phyloP scores from a whole-genome alignment of 805 yeast genomes.

The Komagataella pastoris region DNA sequence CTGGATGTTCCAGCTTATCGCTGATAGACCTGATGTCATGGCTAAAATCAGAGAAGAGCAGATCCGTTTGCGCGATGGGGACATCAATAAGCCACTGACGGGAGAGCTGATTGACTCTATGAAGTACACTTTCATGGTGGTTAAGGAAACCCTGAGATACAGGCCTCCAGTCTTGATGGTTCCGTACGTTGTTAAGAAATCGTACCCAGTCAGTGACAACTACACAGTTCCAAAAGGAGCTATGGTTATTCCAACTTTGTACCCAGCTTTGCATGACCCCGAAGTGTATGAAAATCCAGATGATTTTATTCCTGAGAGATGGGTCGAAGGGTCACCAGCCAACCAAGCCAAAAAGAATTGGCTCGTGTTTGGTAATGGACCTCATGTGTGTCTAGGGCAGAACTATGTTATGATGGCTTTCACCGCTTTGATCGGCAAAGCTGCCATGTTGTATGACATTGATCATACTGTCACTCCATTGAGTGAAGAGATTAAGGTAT shows the following conservation, averaged over 20 bases:
- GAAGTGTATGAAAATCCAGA: slow-evolving; percentile 94
- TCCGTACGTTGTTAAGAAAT: slow-evolving; percentile 84
- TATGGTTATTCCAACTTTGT: slow-evolving; percentile 91
- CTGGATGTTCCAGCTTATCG: slow-evolving; percentile 94
- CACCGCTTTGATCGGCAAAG: slow-evolving; percentile 85
- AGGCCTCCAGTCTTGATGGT: slow-evolving; percentile 98
- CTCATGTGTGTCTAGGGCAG: slow-evolving; percentile 93
- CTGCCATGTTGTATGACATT: slow-evolving; percentile 69
- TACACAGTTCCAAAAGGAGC: slow-evolving; percentile 95
- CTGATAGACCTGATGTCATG: slow-evolving; percentile 89
- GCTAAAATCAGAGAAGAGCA: slow-evolving; percentile 88
- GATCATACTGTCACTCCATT: slow-evolving; percentile 70
- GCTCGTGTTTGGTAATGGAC: slow-evolving; percentile 96
- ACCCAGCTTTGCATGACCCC: slow-evolving; percentile 95
- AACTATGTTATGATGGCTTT: slow-evolving; percentile 85
- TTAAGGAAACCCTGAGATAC: slow-evolving; percentile 82
- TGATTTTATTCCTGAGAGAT: slow-evolving; percentile 89
- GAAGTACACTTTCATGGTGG: slow-evolving; percentile 83
- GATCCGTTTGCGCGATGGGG: slow-evolving; percentile 65
- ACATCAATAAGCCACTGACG: slow-evolving; percentile 46
- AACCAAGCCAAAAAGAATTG: slow-evolving; percentile 75
- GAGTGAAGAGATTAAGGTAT: slow-evolving; percentile 87
- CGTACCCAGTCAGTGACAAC: slow-evolving; percentile 68
- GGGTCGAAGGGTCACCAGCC: slow-evolving; percentile 72
- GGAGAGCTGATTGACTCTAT: slow-evolving; percentile 72